phyloP scores from a whole-genome alignment of 1,284 basidiomycete genomes.

The Apiotrichum siamense region DNA sequence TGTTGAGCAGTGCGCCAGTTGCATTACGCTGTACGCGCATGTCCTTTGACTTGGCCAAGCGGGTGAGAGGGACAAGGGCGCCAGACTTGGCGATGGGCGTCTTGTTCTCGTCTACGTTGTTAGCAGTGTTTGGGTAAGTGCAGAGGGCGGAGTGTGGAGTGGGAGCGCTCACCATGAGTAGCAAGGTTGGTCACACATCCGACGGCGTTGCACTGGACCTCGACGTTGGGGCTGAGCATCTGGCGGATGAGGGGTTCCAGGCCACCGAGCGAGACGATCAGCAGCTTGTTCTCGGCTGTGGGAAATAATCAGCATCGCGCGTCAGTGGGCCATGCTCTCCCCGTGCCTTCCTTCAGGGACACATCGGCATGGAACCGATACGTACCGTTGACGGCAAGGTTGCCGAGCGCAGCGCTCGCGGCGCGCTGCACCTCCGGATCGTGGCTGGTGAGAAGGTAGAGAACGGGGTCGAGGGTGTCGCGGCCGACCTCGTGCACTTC shows the following conservation, averaged over 20 bases:
- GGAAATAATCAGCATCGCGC: background rate
- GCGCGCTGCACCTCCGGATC: constrained; percentile 98
- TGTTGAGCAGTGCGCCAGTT: constrained; percentile 94
- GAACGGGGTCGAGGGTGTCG: constrained; percentile 96
- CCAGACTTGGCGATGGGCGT: constrained; percentile 99
- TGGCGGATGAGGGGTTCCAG: constrained; percentile 97
- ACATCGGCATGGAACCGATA: too few species aligned
- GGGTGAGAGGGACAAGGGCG: constrained; percentile 90
- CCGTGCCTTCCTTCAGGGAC: too few species aligned
- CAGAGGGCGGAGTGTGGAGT: background rate
- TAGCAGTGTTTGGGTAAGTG: too few species aligned
- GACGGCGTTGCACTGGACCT: constrained; percentile 99
- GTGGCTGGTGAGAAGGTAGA: constrained; percentile 94
- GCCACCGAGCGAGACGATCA: constrained; percentile 96
- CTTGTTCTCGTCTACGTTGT: constrained; percentile 84
- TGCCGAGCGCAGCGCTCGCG: constrained; percentile 95
- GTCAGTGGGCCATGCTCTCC: too few species aligned
- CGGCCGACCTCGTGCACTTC: constrained; percentile 94
- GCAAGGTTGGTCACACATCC: constrained; percentile 99
- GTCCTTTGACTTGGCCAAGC: constrained; percentile 94
- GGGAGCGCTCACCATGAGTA: constrained; percentile 72
- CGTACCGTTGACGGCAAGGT: constrained; percentile 95
- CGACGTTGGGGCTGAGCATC: constrained; percentile 98
- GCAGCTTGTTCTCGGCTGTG: constrained; percentile 94
- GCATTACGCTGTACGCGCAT: constrained; percentile 99